These are phyloP conservation scores for Sporisorium iseilematis-ciliati DNA, from an alignment of 1,284 basidiomycete species.

Conservation along the genomic window DNA sequence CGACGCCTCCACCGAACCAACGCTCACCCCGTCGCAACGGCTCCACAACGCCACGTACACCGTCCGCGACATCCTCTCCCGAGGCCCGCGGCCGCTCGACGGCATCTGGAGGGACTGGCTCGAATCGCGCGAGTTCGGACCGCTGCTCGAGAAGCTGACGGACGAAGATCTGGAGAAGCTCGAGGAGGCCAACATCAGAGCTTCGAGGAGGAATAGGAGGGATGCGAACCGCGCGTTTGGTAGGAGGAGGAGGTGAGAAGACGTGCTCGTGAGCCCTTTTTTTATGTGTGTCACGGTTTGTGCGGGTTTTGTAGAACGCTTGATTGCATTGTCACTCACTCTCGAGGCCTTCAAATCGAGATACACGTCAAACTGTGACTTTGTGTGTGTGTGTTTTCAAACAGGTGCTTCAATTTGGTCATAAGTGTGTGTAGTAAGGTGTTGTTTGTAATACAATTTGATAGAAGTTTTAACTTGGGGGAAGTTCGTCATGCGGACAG, in stretches of 20 bases:
- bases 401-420: neutral
- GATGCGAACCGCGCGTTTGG: conserved; percentile 48
- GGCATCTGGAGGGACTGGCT: conserved; percentile 96
- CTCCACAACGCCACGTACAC: conserved; percentile 47
- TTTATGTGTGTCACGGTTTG: too few species aligned
- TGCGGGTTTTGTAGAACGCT: neutral
- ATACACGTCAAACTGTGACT: too few species aligned
- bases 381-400: neutral
- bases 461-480: neutral
- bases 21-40: conserved; percentile 28
- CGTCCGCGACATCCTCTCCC: conserved; percentile 56
- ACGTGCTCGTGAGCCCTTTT: too few species aligned
- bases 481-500: neutral
- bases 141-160: conserved; percentile 85
- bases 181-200: conserved; percentile 59
- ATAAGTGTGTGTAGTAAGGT: too few species aligned
- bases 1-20: conserved; percentile 4
- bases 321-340: neutral
- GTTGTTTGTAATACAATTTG: neutral
- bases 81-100: conserved; percentile 82
- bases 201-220: conserved; percentile 54
- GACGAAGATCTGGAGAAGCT: conserved; percentile 86
- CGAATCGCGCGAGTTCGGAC: conserved; percentile 90
- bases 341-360: too few species aligned
- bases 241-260: neutral